phyloP scores from a whole-genome alignment of 345 rosid species.

The Gossypium turneri region DNA sequence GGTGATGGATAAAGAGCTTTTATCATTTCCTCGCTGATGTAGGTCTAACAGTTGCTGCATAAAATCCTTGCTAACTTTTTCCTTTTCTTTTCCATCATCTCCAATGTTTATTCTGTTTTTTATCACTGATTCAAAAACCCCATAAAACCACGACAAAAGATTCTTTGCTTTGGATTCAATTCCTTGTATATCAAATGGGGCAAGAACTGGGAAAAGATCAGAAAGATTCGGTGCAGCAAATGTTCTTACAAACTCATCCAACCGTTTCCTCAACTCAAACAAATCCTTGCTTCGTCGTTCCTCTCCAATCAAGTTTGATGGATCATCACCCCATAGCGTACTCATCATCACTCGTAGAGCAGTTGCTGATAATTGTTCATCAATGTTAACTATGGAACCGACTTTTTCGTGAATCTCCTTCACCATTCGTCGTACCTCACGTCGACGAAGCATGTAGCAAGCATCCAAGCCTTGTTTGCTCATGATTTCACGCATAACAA shows the following conservation, averaged over 20 bases:
- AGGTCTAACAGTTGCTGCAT: constrained; percentile 4
- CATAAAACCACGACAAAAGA: neutral
- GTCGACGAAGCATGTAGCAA: constrained; percentile 16
- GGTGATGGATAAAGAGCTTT: neutral
- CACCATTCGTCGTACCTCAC: constrained; percentile 4
- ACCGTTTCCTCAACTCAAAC: neutral
- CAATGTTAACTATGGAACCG: constrained; percentile 34
- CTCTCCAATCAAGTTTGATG: neutral
- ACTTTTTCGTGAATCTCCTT: constrained; percentile 14
- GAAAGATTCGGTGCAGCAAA: neutral
- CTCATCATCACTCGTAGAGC: neutral
- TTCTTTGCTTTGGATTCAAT: neutral
- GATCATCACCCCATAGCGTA: neutral
- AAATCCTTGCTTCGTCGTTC: too few species aligned
- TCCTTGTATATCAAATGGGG: constrained; percentile 36
- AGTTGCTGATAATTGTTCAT: constrained; percentile 33
- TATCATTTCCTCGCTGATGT: neutral
- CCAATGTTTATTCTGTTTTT: neutral
- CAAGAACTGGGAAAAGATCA: neutral
- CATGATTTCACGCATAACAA: constrained; percentile 33
- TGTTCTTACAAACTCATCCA: neutral
- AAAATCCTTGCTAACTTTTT: neutral
- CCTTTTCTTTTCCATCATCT: neutral
- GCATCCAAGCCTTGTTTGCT: constrained; percentile 33
- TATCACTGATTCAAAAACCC: constrained; percentile 1